These are phyloP conservation scores for Suillus plorans DNA, from an alignment of 768 basidiomycete species.

Conservation along the genomic window DNA sequence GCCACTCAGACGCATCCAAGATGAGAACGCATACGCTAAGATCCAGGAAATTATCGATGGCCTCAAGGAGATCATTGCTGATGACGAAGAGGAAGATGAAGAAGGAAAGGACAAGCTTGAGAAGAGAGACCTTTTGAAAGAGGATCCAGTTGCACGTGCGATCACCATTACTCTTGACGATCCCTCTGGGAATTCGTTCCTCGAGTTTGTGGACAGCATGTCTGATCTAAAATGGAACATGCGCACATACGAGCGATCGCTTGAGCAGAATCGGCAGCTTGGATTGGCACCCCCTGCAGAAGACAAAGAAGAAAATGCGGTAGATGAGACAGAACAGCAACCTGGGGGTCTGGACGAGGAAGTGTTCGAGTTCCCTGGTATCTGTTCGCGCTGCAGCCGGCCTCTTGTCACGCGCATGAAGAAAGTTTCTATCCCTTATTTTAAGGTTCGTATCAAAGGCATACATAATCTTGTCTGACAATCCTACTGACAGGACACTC, in stretches of 20 bases:
- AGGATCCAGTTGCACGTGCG: conserved; percentile 56
- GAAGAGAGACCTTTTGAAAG: conserved; percentile 32
- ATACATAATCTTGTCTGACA: background rate
- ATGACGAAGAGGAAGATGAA: conserved; percentile 47
- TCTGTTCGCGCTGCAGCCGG: conserved; percentile 87
- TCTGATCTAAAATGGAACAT: conserved; percentile 93
- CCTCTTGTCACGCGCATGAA: conserved; percentile 89
- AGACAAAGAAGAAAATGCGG: conserved; percentile 13
- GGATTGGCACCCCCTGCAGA: conserved; percentile 65
- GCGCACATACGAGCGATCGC: conserved; percentile 74
- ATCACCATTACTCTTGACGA: conserved; percentile 91
- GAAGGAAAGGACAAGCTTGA: conserved; percentile 30
- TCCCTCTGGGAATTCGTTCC: conserved; percentile 91
- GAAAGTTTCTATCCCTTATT: conserved; percentile 94
- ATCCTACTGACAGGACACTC: conserved; percentile 63
- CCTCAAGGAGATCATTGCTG: conserved; percentile 62
- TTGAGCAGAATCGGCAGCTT: conserved; percentile 76
- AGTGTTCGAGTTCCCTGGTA: conserved; percentile 82
- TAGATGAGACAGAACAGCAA: conserved; percentile 19
- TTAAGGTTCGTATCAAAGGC: conserved; percentile 62
- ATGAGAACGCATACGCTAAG: conserved; percentile 66
- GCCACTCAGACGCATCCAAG: conserved; percentile 77
- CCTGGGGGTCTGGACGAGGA: conserved; percentile 70
- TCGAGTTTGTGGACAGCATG: conserved; percentile 86
- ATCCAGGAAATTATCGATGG: conserved; percentile 73